A percentile compares a stretch with the other conserved stretches of the same genome.
These are phyloP conservation scores for Talaromyces sp. DNA, from an alignment of 2,329 filamentous ascomycete species.

Conservation along the genomic window DNA sequence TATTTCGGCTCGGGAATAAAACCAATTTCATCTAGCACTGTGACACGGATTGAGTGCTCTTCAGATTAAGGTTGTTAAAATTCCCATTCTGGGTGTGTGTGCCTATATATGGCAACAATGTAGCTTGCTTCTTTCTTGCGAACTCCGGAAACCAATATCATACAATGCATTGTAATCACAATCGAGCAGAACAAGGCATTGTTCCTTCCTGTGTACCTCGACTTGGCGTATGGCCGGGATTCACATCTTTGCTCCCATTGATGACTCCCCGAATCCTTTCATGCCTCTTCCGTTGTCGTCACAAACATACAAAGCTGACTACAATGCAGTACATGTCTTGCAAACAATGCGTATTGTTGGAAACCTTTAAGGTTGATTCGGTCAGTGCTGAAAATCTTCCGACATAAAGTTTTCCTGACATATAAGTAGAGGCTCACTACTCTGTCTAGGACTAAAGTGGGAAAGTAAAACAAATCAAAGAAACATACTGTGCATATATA, in stretches of 20 bases:
- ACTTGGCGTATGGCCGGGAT: not conserved
- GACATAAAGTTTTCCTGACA: not conserved
- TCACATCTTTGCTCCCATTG: not conserved
- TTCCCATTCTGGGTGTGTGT: not conserved
- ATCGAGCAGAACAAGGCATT: not conserved
- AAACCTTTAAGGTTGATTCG: no score
- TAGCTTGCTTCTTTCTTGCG: not conserved
- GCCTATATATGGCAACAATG: not conserved
- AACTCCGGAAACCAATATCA: not conserved
- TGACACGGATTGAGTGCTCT: not conserved
- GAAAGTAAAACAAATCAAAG: not conserved
- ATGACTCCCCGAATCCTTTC: not conserved
- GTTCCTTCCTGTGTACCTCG: not conserved
- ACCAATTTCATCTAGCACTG: not conserved
- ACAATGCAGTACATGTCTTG: not conserved
- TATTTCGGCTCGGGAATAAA: not conserved
- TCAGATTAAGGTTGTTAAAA: not conserved
- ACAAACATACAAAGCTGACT: not conserved
- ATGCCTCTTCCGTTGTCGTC: not conserved
- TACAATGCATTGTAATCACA: not conserved
- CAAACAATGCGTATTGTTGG: not conserved
- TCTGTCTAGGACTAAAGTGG: not conserved
- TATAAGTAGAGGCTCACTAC: not conserved
- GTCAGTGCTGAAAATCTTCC: not conserved
- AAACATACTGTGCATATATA: not conserved